Percentiles rank a stretch among this genome's conserved stretches.
These are phyloP conservation scores for Pyronema omphalodes DNA, from an alignment of 495 filamentous ascomycete species.

Conservation along the genomic window DNA sequence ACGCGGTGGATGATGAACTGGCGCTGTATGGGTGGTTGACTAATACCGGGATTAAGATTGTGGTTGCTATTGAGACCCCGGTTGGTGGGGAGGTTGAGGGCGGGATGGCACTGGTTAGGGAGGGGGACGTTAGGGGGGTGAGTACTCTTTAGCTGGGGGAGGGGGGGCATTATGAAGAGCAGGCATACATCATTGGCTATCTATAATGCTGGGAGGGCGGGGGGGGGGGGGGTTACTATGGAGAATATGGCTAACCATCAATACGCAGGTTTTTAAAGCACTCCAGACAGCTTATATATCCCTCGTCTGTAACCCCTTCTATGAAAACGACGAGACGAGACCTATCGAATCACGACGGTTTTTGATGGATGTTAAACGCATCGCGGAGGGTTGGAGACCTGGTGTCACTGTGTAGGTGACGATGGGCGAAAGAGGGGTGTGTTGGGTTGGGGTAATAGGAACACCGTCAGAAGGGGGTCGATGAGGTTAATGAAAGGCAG, in stretches of 20 bases:
- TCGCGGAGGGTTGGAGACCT: conserved; percentile 54
- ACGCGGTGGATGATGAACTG: conserved; percentile 79
- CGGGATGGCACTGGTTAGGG: conserved; percentile 38
- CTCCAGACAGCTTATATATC: conserved; percentile 80
- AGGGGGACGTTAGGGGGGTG: conserved; percentile 66
- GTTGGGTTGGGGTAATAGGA: no score
- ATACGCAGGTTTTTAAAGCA: conserved; percentile 58
- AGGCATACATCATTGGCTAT: no score
- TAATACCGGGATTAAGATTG: conserved; percentile 83
- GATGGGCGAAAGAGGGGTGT: neutral
- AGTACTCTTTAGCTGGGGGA: conserved; percentile 15
- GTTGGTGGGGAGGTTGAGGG: conserved; percentile 12
- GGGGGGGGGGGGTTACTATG: neutral
- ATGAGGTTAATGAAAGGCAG: no score
- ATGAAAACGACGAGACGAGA: conserved; percentile 67
- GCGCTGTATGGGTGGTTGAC: conserved; percentile 90
- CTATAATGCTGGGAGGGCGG: no score
- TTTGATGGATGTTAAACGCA: conserved; percentile 59
- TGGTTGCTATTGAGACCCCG: conserved; percentile 65
- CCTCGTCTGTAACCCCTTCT: conserved; percentile 88
- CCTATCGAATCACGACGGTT: conserved; percentile 72
- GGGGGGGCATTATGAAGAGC: no score
- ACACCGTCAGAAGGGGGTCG: no score
- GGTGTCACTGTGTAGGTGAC: conserved; percentile 21
- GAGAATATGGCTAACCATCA: neutral